A percentile compares a stretch with the other conserved stretches of the same genome.
Conservation (phyloP, 495 filamentous ascomycete genomes). For the Apodospora peruviana region DNA sequence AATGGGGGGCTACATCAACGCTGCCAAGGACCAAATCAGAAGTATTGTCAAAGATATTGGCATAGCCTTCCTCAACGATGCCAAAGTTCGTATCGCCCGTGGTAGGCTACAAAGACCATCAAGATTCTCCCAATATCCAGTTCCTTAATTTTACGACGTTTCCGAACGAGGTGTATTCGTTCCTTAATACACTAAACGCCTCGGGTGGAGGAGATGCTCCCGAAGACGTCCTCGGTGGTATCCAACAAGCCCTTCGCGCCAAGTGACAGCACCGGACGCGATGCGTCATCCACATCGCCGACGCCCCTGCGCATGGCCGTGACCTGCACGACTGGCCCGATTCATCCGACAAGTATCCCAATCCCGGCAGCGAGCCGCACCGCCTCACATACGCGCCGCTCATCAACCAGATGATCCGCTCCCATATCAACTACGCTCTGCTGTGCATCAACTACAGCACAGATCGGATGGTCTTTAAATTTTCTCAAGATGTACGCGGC, state of each 20-base stretch:
- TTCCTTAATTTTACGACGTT: slow-evolving; percentile 31
- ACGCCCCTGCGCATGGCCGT: slow-evolving; percentile 28
- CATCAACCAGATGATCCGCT: slow-evolving; percentile 18
- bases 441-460: slow-evolving; percentile 26
- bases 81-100: slow-evolving; percentile 37
- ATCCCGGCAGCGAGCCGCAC: slow-evolving; percentile 29
- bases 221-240: slow-evolving; percentile 30
- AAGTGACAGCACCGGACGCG: slow-evolving; percentile 29
- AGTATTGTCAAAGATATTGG: slow-evolving; percentile 29
- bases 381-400: slow-evolving; percentile 22
- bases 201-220: slow-evolving; percentile 22
- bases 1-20: slow-evolving; percentile 26
- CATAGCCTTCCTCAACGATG: slow-evolving; percentile 29
- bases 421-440: slow-evolving; percentile 32
- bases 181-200: slow-evolving; percentile 16
- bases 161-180: slow-evolving; percentile 13
- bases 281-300: slow-evolving; percentile 33
- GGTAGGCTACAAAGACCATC: slow-evolving; percentile 33
- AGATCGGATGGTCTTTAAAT: slow-evolving; percentile 27
- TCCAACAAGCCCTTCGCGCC: slow-evolving; percentile 19
- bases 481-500: too few species aligned
- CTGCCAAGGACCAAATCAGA: slow-evolving; percentile 29
- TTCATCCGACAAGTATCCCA: slow-evolving; percentile 22
- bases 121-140: slow-evolving; percentile 21
- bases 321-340: slow-evolving; percentile 13